Evolutionary conservation across 2,329 filamentous ascomycete genomes (phyloP), one percentile per base, ranked within the genome.

Genomic region (Pezicula rhizophila): DNA sequence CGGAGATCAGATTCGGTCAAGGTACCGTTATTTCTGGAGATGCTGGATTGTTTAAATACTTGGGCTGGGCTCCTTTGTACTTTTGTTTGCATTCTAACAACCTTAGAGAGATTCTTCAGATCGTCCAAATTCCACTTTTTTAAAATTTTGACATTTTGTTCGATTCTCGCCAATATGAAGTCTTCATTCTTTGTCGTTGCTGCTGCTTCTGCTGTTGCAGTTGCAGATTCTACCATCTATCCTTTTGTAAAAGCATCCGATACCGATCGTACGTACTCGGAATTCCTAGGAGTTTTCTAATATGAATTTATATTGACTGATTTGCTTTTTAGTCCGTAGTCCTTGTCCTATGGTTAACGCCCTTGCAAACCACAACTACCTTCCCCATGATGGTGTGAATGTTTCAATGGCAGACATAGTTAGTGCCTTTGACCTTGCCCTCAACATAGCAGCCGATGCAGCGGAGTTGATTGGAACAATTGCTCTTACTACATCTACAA

Each of bases 291-390:
- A 23, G 5, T 12, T 18, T 11, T 11, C n/a, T 15, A 18, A 18
- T 1, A 40, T 12, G 38, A 17, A 17, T 40, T 18, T 7, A 6
- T 40, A 7, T 15, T 40, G 23, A 40, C 15, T 3, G 8, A 8
- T 12, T 39, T 39, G 14, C 17, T 8, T 18, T 20, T 18, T 42
- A 50, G 48, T 38, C 28, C 51, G 51, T 18, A 40, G 35, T 2
- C 59, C 69, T 20, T 72, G 68, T 38, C 68, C 68, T 3, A 67
- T 67, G 49, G 52, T 72, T 37, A 71, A 71, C 48, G 59, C 68
- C 2, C 62, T 71, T 14, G 67, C 69, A 10, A 71, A 71, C 51
- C 64, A 72, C 37, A 66, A 64, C 6, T 69, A 67, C 45, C 65
- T 72, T 23, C 66, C 68, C 1, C 68, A 64, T 40, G 52, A 70